Evolutionary conservation across 2,329 filamentous ascomycete genomes (phyloP), one percentile per base, ranked within the genome.

Genomic region (Pyrenophora teres): DNA sequence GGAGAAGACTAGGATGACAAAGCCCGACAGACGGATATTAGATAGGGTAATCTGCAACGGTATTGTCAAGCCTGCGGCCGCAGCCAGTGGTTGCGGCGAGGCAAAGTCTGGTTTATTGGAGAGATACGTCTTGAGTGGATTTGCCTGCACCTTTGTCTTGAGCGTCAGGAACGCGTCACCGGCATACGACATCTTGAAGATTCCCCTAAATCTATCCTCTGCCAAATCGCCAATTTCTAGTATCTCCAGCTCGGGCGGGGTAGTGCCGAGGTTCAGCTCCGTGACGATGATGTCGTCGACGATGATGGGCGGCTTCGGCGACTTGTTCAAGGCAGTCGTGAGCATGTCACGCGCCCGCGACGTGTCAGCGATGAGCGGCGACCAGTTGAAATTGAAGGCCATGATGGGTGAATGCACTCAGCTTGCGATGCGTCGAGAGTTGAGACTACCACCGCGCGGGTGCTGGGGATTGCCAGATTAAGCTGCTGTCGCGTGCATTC

Each of bases 361-460:
- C 69, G 90, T 93, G 79, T 97, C 94, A 71, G 93, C 93, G 78
- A 95, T 94, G 62, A 99, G 83, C 72, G 94, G 94, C 84, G 92
- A 96, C 94, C 94, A 99, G 90, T 97, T 97, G 89, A 99, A 99
- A 82, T 97, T 97, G 89, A 99, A 99, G 65, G 94, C 94, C 94
- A 99, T 99, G 77, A 52, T 60, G 52, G 48, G 31, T 36, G 44
- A 16, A n/a, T 5, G 15, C 41, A 33, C 42, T 48, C 33, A 35
- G 52, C 15, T 40, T 18, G 36, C 25, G 31, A 25, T 30, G 48
- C 43, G 49, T 38, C 13, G 53, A 46, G 58, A 45, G 67, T 59
- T 56, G 63, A 52, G 36, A 62, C 50, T 58, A 41, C 55, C 56
- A 54, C 57, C 47, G 57, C 45, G 50, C 45, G 46, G 45, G 40